Evolutionary conservation across 768 basidiomycete genomes (phyloP).

Genomic region (Epithele typhae): DNA sequence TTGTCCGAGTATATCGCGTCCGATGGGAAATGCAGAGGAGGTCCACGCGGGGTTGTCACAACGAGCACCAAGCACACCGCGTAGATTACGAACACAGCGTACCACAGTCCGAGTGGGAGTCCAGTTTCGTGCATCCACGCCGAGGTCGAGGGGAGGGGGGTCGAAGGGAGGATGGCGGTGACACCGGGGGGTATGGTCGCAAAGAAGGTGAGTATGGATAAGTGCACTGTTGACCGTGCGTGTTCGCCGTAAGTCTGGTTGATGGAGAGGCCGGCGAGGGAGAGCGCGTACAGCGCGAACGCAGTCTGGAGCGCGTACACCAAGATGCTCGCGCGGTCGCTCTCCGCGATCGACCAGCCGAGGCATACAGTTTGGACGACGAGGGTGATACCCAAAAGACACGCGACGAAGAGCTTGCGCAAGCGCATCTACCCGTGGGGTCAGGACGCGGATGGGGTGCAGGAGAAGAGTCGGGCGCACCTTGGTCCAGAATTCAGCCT

Average conservation of each 20-base stretch:
- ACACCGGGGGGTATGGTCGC: conserved; percentile 41
- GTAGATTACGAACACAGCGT: conserved; percentile 48
- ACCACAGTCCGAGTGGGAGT: conserved; percentile 41
- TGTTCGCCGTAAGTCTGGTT: conserved; percentile 37
- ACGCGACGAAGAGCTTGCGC: neutral
- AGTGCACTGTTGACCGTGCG: conserved; percentile 45
- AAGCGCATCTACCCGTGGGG: neutral
- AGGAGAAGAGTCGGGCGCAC: conserved; percentile 28
- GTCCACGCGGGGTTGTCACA: conserved; percentile 62
- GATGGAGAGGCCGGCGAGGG: conserved; percentile 49
- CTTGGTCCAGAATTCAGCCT: conserved; percentile 53
- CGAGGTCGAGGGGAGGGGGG: conserved; percentile 29
- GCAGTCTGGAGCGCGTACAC: conserved; percentile 41
- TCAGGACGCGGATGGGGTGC: no score
- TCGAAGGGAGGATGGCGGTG: conserved; percentile 54
- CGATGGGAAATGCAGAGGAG: conserved; percentile 69
- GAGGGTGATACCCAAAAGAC: conserved; percentile 36
- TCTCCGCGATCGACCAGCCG: conserved; percentile 45
- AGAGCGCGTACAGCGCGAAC: conserved; percentile 58
- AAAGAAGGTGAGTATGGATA: conserved; percentile 50
- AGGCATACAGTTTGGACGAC: conserved; percentile 49
- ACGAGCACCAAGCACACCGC: conserved; percentile 38
- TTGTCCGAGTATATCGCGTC: conserved; percentile 73
- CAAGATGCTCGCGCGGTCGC: conserved; percentile 26
- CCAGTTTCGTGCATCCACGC: conserved; percentile 20